phyloP scores from a whole-genome alignment of 1,284 basidiomycete species.

The Irpex rosettiformis region DNA sequence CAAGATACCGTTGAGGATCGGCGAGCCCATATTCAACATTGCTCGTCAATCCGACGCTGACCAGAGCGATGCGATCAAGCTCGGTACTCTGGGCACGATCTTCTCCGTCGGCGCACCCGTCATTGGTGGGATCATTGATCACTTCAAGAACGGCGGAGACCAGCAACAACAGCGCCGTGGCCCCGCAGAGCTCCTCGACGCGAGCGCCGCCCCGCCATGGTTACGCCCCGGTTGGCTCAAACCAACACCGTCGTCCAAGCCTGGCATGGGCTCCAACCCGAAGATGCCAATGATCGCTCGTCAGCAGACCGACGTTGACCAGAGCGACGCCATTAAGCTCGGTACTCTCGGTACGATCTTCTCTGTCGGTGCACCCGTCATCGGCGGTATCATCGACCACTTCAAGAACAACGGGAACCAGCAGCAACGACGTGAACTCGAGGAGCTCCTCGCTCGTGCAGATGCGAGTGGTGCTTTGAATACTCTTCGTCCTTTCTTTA shows the following conservation, averaged over 20 bases:
- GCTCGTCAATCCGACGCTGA: no score
- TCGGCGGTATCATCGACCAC: slow-evolving; percentile 11
- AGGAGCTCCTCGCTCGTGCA: not conserved
- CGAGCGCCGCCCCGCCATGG: no score
- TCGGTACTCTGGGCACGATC: not conserved
- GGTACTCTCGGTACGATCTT: not conserved
- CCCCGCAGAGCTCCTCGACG: not conserved
- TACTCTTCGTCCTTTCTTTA: no score
- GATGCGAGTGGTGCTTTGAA: not conserved
- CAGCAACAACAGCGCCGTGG: not conserved
- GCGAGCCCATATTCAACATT: no score
- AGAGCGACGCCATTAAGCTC: not conserved
- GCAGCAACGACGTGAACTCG: slow-evolving; percentile 3
- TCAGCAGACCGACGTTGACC: not conserved
- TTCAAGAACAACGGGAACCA: slow-evolving; percentile 8
- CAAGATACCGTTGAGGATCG: no score
- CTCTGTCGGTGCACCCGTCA: slow-evolving; percentile 2
- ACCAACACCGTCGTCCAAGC: no score
- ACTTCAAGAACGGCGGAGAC: not conserved
- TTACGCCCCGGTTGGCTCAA: no score
- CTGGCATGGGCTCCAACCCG: no score
- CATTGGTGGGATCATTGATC: not conserved
- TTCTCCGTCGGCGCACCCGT: not conserved
- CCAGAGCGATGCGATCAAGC: not conserved
- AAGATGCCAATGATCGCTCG: no score